phyloP scores from a whole-genome alignment of 768 basidiomycete species.

The Saitozyma podzolica region DNA sequence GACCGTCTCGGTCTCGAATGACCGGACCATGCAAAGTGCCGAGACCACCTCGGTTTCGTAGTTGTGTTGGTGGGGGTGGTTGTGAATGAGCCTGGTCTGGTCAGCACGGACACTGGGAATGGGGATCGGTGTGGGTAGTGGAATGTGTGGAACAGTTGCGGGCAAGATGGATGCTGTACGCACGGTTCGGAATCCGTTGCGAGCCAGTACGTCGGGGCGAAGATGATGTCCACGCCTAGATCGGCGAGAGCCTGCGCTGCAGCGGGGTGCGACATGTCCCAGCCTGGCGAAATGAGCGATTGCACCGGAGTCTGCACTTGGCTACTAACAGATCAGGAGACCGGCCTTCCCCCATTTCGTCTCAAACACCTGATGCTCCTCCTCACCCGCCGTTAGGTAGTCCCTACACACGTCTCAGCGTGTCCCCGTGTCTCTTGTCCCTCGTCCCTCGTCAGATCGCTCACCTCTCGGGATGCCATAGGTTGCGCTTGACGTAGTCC shows the following conservation, averaged over 20 bases:
- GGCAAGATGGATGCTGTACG: slow-evolving; percentile 2
- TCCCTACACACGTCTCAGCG: slow-evolving; percentile 21
- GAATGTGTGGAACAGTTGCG: no score
- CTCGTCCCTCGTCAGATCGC: not conserved
- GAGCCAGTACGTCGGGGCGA: slow-evolving; percentile 47
- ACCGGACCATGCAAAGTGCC: slow-evolving; percentile 30
- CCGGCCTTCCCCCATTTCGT: slow-evolving; percentile 42
- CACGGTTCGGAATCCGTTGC: slow-evolving; percentile 47
- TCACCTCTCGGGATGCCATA: slow-evolving; percentile 49
- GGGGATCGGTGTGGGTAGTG: no score
- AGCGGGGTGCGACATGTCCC: slow-evolving; percentile 45
- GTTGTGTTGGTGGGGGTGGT: slow-evolving; percentile 25
- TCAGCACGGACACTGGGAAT: not conserved
- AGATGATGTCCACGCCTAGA: slow-evolving; percentile 42
- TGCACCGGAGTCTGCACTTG: not conserved
- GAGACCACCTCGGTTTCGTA: slow-evolving; percentile 38
- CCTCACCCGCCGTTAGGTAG: slow-evolving; percentile 37
- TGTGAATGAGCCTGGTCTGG: slow-evolving; percentile 16
- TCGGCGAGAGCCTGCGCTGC: slow-evolving; percentile 37
- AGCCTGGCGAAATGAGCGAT: slow-evolving; percentile 20
- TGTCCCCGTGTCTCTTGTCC: not conserved
- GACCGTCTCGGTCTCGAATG: slow-evolving; percentile 46
- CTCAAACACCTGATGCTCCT: slow-evolving; percentile 36
- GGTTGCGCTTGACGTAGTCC: slow-evolving; percentile 41
- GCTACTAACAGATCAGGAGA: slow-evolving; percentile 38